Evolutionary conservation across 164 flowering plant species (phyloP), one percentile per base, ranked within the genome.

Genomic region (Macadamia tetraphylla): DNA sequence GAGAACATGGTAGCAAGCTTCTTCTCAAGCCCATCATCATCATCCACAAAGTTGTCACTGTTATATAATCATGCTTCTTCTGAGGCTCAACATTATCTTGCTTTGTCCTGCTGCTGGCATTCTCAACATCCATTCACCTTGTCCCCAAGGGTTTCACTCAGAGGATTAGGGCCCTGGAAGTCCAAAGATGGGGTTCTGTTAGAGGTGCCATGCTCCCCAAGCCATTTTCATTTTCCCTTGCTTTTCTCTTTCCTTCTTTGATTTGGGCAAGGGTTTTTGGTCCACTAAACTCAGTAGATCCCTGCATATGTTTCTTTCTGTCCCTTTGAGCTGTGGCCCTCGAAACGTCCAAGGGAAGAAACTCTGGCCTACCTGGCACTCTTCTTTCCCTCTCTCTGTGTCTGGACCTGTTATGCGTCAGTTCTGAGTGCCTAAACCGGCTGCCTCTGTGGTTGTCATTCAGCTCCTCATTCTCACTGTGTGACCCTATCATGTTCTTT

Each of bases 261-360:
- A 86, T 86, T 79, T 87, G 81, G 15, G 81, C 81, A 71, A 87
- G 85, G 55, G 84, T 71, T 77, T 83, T 87, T 29, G 91, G 92
- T 44, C 88, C 90, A 4, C 80, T 32, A 75, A 87, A 87, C 53
- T 75, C 12, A 62, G 63, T 9, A 17, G 75, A 69, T 5, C 76
- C 78, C 68, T 23, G 69, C 30, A 51, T 31, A 18, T 63, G 59
- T 75, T 67, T 75, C 61, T 23, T 23, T 23, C 69, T 70, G 35
- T 66, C 77, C 64, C 76, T 74, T 29, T 67, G 46, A 58, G 62
- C 55, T 7, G 72, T 23, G 40, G 64, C 75, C 63, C 68, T 69
- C n/a, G 74, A 76, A 51, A 67, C 58, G 61, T 74, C 81, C 29
- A 81, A 82, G 31, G 74, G 44, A 70, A 42, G 43, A 10, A 49